Base-by-base conservation (phyloP, 2,329 filamentous ascomycete species). In the Zalaria obscura region DNA sequence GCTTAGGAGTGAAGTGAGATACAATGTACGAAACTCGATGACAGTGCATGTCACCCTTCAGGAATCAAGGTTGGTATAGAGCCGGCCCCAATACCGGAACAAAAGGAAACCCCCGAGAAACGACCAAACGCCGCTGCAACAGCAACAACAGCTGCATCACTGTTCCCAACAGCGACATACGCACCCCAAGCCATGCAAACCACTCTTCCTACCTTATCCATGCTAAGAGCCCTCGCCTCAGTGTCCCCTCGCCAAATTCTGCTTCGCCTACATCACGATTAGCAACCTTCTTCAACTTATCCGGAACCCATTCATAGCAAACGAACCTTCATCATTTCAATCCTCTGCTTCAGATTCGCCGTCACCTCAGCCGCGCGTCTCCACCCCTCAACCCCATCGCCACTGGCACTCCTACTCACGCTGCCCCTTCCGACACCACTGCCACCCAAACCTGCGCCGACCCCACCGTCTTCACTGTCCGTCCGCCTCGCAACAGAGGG, bases 281-380 rank as follows among this genome's bases (percentile, higher is more conserved):
- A 32, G 29, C 29, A 7, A 7, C 29, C 29, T 32, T n/a, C 29
- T 2, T 7, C 18, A 18, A 18, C 18, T 18, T 18, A 18, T 2
- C 18, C 2, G 18, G 2, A 18, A 18, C 2, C 18, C 18, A 18
- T 18, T 18, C 2, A 18, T 2, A 18, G 18, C 2, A 18, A 32
- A 57, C 67, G 48, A 54, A 73, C 76, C 73, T 96, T 98, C 91
- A 98, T 98, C 70, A 91, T 83, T 68, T 96, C 91, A 61, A 98
- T 98, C 59, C 91, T 78, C 40, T 89, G 87, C 68, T 96, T 98
- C 55, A 98, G 63, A 60, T 95, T 91, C 62, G 88, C 95, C 41
- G 91, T 98, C 44, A 98, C 91, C 67, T 98, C 91, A 2, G 91
- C 91, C 11, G 91, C 91, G 51, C 91, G 73, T 67, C 88, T 93